Percentiles rank a stretch among this genome's conserved stretches.
phyloP scores from a whole-genome alignment of 2,329 filamentous ascomycete genomes.

The Emergomyces pasteurianus region DNA sequence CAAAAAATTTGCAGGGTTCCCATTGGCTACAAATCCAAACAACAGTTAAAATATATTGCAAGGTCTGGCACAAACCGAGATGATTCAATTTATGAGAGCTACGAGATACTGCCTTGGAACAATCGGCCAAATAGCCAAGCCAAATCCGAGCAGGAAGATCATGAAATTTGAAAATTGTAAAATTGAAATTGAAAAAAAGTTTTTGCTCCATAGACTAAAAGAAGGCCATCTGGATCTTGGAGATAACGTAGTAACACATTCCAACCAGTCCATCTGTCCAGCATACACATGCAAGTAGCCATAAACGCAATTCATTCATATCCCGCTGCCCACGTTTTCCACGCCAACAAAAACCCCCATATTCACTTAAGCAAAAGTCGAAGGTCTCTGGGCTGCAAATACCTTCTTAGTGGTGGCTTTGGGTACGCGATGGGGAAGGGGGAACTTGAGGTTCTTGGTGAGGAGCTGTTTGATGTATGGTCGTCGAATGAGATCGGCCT shows the following conservation, averaged over 20 bases:
- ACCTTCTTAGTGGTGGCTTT: slow-evolving; percentile 77
- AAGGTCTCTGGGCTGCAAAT: slow-evolving; percentile 84
- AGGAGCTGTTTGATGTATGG: slow-evolving; percentile 99
- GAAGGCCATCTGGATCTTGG: not conserved
- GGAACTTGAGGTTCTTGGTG: slow-evolving; percentile 92
- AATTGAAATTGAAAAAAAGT: not conserved
- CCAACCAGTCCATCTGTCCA: not conserved
- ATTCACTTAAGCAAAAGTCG: slow-evolving; percentile 83
- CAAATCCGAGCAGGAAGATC: not conserved
- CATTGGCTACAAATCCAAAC: too few species aligned
- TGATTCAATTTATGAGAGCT: not conserved
- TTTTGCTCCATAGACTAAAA: slow-evolving; percentile 4
- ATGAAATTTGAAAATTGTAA: slow-evolving; percentile 1
- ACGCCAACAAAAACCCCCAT: slow-evolving; percentile 4
- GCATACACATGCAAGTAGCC: slow-evolving; percentile 1
- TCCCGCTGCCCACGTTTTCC: slow-evolving; percentile 2
- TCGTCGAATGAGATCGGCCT: slow-evolving; percentile 87
- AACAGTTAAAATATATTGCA: too few species aligned
- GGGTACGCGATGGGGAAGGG: slow-evolving; percentile 89
- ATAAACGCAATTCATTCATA: slow-evolving; percentile 6
- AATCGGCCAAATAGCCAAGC: not conserved
- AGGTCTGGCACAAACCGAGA: not conserved
- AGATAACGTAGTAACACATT: not conserved
- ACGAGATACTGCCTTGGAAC: not conserved
- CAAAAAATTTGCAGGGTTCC: not conserved